These are phyloP conservation scores for Ottelia alismoides DNA, from an alignment of 106 monocot species.

Conservation along the genomic window DNA sequence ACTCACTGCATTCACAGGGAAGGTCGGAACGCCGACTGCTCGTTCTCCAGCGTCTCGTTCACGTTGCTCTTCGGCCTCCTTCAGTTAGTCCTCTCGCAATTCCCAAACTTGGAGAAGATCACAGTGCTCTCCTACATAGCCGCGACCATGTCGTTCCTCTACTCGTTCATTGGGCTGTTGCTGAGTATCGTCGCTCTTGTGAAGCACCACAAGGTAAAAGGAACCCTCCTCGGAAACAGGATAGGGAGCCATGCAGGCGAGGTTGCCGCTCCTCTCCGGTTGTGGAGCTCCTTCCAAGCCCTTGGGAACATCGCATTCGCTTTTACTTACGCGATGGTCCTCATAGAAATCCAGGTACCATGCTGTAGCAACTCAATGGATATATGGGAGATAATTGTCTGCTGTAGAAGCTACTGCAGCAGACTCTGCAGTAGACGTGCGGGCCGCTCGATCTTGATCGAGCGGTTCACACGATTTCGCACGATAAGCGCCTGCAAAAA, in stretches of 20 bases:
- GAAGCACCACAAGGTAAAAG: slow-evolving; percentile 7
- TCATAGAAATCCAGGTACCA: slow-evolving; percentile 77
- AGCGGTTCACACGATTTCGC: too few relatives aligned
- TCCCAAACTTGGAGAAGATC: slow-evolving; percentile 52
- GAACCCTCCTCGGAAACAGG: slow-evolving; percentile 25
- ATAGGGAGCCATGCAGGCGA: slow-evolving; percentile 18
- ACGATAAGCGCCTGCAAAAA: too few relatives aligned
- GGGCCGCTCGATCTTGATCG: too few relatives aligned
- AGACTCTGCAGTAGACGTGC: too few relatives aligned
- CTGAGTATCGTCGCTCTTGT: slow-evolving; percentile 19
- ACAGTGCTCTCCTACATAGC: slow-evolving; percentile 36
- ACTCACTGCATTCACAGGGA: slow-evolving; percentile 30
- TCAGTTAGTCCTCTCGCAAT: slow-evolving; percentile 38
- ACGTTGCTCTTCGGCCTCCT: slow-evolving; percentile 33
- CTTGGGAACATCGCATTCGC: slow-evolving; percentile 67
- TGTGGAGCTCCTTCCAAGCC: slow-evolving; percentile 50
- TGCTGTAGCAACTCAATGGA: too few relatives aligned
- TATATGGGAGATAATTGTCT: too few relatives aligned
- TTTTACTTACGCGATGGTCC: slow-evolving; percentile 40
- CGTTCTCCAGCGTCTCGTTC: slow-evolving; percentile 29
- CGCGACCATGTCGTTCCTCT: slow-evolving; percentile 40
- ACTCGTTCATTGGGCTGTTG: slow-evolving; percentile 34
- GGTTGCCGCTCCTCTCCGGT: slow-evolving; percentile 23
- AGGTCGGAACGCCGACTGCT: slow-evolving; percentile 19
- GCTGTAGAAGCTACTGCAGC: too few relatives aligned